phyloP scores from a whole-genome alignment of 192 early-diverging fungal species.

The Backusella westeae region DNA sequence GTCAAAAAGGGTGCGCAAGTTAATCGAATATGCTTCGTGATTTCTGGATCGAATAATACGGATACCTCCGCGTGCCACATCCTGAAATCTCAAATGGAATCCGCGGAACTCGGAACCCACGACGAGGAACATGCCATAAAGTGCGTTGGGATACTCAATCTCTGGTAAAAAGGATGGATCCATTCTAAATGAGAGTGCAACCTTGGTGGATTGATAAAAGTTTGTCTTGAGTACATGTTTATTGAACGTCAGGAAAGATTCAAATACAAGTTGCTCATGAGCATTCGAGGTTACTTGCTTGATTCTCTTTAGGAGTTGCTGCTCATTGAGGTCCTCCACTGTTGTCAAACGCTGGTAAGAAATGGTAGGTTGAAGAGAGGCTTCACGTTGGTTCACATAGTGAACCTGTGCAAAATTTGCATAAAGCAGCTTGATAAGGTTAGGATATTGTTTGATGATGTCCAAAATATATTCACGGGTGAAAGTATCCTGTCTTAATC shows the following conservation, averaged over 20 bases:
- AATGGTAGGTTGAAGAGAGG: constrained; percentile 62
- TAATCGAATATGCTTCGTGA: constrained; percentile 95
- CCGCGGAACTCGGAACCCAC: constrained; percentile 98
- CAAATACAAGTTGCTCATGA: constrained; percentile 94
- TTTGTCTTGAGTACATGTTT: constrained; percentile 98
- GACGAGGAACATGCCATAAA: constrained; percentile 95
- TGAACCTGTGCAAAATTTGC: constrained; percentile 93
- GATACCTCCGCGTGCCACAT: constrained; percentile 98
- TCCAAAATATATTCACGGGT: constrained; percentile 98
- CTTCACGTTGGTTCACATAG: constrained; percentile 77
- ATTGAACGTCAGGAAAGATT: constrained; percentile 95
- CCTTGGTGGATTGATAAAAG: constrained; percentile 99
- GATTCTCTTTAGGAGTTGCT: constrained; percentile 89
- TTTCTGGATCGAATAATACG: constrained; percentile 97
- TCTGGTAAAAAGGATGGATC: constrained; percentile 89
- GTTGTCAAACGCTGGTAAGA: constrained; percentile 88
- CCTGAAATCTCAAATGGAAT: constrained; percentile 97
- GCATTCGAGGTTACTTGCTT: constrained; percentile 85
- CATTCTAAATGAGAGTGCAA: constrained; percentile 97
- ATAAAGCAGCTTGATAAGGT: constrained; percentile 91
- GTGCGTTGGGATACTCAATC: constrained; percentile 90
- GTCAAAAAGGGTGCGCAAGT: constrained; percentile 94
- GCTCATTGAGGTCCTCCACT: constrained; percentile 71
- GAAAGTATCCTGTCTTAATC: constrained; percentile 94
- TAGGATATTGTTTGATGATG: constrained; percentile 93